phyloP scores from a whole-genome alignment of 2,329 filamentous ascomycete species.

The Colletotrichum sp. region DNA sequence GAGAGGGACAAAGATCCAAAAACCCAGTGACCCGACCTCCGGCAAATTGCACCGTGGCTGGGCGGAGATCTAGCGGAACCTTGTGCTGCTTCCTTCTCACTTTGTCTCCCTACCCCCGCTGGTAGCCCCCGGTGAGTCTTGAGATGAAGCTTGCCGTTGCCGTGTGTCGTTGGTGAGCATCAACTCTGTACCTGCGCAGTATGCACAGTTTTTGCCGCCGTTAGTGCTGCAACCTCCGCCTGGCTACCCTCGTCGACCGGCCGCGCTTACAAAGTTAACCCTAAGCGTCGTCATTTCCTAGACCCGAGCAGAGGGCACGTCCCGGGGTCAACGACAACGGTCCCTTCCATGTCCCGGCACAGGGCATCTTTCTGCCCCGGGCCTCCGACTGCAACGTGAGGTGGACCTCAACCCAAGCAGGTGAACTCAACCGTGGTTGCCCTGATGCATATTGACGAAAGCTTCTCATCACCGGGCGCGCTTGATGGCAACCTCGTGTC shows the following conservation, averaged over 20 bases:
- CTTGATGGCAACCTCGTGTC: not conserved
- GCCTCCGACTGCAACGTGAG: constrained; percentile 19
- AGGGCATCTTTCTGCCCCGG: not conserved
- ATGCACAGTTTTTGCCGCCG: constrained; percentile 5
- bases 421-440: constrained; percentile 1
- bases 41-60: not conserved
- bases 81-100: not conserved
- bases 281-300: constrained; percentile 20
- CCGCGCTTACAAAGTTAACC: constrained; percentile 13
- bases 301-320: constrained; percentile 10
- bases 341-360: constrained; percentile 15
- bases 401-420: constrained; percentile 9
- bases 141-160: not conserved
- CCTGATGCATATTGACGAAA: constrained; percentile 15
- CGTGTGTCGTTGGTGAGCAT: not conserved
- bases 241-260: constrained; percentile 12
- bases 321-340: constrained; percentile 1
- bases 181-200: not conserved
- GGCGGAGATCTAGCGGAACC: not conserved
- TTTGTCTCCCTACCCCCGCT: not conserved
- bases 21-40: not conserved
- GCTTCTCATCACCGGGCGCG: constrained; percentile 14
- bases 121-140: not conserved
- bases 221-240: constrained; percentile 14
- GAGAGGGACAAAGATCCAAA: not conserved